Evolutionary conservation across 169 alveolate species (phyloP), one percentile per base, ranked within the genome.

Genomic region (Plasmodium relictum): DNA sequence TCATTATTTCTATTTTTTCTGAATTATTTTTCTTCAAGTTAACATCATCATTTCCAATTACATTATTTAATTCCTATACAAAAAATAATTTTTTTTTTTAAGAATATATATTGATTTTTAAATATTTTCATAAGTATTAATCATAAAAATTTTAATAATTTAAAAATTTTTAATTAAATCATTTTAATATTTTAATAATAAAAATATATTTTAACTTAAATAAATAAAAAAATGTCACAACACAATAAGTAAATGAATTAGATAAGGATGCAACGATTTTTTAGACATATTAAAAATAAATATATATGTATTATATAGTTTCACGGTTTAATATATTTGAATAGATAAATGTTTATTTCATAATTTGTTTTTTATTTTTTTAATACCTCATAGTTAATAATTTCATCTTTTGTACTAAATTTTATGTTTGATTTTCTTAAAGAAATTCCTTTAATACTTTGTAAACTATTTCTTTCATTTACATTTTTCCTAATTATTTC

Each of bases 1-100:
- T 80, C 76, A 80, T 80, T 45, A 80, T 68, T 80, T 80, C 90
- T 66, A 80, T 80, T 65, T 80, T 80, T 31, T 80, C 68, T 37
- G 90, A 80, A 37, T 16, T 73, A 14, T 59, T 80, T 54, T 80
- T 80, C 78, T 58, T 41, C n/a, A 68, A 20, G 45, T 66, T 62
- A 20, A 16, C 48, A 50, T 16, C 71, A 71, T 65, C 50, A 31
- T 31, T 66, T 20, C 48, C 68, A 50, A 80, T 50, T 80, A 66
- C 54, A 37, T 80, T 63, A 37, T 68, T 68, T 80, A 80, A 80
- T 45, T 80, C 90, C 90, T 80, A 41, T n/a, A 80, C 50, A 66
- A 61, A 70, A 70, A 54, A 24, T 8, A 48, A 45, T n/a, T n/a
- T 31, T 31, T 31, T 31, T 31, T 31, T 31, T 31, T 1, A 31